phyloP scores from a whole-genome alignment of 192 early-diverging fungal genomes.

The Chytriomyces hyalinus region DNA sequence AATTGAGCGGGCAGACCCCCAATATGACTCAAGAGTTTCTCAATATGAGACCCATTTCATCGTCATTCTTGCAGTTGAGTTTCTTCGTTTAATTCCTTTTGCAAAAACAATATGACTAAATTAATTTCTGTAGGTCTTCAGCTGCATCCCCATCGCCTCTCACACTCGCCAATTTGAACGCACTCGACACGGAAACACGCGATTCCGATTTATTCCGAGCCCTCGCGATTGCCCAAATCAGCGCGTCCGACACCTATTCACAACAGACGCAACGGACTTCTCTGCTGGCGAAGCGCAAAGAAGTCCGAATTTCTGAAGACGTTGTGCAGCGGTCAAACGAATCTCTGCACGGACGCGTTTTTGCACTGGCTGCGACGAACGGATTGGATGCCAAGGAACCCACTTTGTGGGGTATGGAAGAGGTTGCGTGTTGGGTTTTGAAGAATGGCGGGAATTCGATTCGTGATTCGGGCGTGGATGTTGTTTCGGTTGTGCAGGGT shows the following conservation, averaged over 20 bases:
- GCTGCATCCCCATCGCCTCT: background rate
- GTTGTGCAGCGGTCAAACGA: background rate
- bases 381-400: background rate
- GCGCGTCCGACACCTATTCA: background rate
- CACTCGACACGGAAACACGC: background rate
- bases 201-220: background rate
- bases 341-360: background rate
- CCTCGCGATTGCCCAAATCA: constrained; percentile 1
- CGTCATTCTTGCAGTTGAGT: background rate
- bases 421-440: background rate
- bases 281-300: background rate
- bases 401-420: background rate
- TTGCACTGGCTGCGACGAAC: background rate
- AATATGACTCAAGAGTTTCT: background rate
- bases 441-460: background rate
- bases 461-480: background rate
- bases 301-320: no score
- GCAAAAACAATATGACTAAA: no score
- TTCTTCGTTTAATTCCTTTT: no score
- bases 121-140: background rate
- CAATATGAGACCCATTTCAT: background rate
- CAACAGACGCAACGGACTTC: background rate
- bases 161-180: background rate
- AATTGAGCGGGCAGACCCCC: background rate
- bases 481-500: background rate